Base-by-base conservation (phyloP, 768 basidiomycete genomes). In the Lyophyllum decastes region DNA sequence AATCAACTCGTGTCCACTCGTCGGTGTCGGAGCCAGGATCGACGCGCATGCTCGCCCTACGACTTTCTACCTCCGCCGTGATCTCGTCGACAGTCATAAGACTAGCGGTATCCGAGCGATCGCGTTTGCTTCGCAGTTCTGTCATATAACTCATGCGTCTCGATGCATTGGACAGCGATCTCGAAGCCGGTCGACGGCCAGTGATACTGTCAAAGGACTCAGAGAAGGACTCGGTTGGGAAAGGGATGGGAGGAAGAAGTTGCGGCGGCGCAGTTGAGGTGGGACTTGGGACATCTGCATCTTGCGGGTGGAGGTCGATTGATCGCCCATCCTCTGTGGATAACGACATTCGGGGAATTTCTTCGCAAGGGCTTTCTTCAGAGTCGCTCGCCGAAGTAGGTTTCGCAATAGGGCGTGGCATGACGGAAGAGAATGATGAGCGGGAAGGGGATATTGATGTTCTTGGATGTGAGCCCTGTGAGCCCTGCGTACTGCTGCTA, bases 21-120 rank as follows among this genome's bases (percentile, higher is more conserved):
- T 92, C 86, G 14, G 77, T 74, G 24, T 78, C 78, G 60, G 75
- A 74, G 64, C 74, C 75, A 40, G 73, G 75, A 38, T 78, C 76
- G 17, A 75, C 63, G 11, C 66, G 74, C 64, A 76, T 80, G 64
- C 82, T 86, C 52, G 80, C 83, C 57, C 83, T 75, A 35, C 84
- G 78, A 65, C 86, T 92, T 66, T 85, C 96, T 8, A 99, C 91
- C 66, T 96, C 91, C 10, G 94, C 95, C 0, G 97, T 98, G 66
- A 99, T 97, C 73, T 99, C 94, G 67, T 99, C 96, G 22, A 99
- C 92, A 0, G 96, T 99, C 72, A 98, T 82, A 65, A 98, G 74
- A 63, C 92, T 94, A 4, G 92, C 93, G 8, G 94, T 93, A 66
- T 96, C 94, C 0, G 90, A 91, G 38, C 83, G 79, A 65, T 97